Conservation (phyloP, 1,139 yeast genomes). For the Magnusiomyces suaveolens region DNA sequence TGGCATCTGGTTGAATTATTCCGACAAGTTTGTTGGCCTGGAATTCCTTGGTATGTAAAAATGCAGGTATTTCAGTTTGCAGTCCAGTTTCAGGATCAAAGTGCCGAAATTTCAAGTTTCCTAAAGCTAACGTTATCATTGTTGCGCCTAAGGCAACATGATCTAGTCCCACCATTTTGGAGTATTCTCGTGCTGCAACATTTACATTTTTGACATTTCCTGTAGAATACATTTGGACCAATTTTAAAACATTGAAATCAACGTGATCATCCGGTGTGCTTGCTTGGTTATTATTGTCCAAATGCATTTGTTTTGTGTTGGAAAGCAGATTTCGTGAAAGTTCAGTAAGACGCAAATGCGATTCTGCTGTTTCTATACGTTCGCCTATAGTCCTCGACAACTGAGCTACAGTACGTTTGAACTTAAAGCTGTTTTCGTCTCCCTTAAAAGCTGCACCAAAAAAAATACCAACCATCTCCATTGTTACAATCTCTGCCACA, state of each 20-base stretch:
- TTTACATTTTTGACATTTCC: neutral
- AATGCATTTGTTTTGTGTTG: neutral
- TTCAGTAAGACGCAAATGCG: neutral
- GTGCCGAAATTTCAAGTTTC: conserved; percentile 50
- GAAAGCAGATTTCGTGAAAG: neutral
- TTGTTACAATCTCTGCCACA: conserved; percentile 1
- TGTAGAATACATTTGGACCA: neutral
- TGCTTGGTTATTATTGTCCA: neutral
- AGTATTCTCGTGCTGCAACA: conserved; percentile 12
- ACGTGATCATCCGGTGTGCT: conserved; percentile 21
- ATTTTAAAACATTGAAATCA: neutral
- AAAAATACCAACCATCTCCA: conserved; percentile 11
- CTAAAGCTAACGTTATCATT: conserved; percentile 51
- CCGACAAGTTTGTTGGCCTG: conserved; percentile 64
- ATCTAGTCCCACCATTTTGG: conserved; percentile 38
- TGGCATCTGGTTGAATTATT: conserved; percentile 58
- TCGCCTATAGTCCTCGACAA: conserved; percentile 6
- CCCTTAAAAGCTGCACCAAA: neutral
- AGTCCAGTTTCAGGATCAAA: conserved; percentile 45
- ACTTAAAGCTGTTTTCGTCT: neutral
- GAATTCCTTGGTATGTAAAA: conserved; percentile 69
- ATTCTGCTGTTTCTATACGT: conserved; percentile 11
- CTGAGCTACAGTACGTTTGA: neutral
- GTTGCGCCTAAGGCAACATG: conserved; percentile 68
- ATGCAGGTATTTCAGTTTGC: conserved; percentile 56